Evolutionary conservation across 768 basidiomycete genomes (phyloP).

Genomic region (Leccinum subtestaceum): DNA sequence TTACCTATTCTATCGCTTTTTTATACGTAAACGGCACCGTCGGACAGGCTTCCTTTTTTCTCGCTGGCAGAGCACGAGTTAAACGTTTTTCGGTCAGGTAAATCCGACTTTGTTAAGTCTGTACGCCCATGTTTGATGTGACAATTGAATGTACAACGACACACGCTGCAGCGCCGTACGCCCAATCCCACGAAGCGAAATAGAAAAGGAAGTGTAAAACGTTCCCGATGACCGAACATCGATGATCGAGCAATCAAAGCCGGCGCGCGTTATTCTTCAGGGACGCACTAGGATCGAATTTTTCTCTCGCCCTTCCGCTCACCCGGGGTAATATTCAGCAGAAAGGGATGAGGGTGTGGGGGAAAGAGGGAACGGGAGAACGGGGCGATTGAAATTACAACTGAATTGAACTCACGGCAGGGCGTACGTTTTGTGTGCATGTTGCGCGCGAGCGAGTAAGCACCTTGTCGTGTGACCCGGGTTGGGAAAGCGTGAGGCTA

Average conservation of each 20-base stretch:
- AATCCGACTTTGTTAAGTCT: not conserved
- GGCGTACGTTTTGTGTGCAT: not conserved
- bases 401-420: not conserved
- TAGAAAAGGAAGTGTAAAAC: not conserved
- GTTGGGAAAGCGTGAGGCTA: not conserved
- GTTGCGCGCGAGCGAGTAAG: not conserved
- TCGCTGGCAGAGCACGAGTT: not conserved
- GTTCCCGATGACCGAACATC: not conserved
- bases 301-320: not conserved
- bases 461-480: not conserved
- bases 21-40: not conserved
- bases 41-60: not conserved
- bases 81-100: not conserved
- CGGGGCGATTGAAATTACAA: not conserved
- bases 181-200: not conserved
- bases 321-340: not conserved
- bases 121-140: too few relatives aligned
- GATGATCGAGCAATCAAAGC: not conserved
- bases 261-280: not conserved
- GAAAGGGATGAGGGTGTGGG: not conserved
- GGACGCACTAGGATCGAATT: not conserved
- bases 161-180: not conserved
- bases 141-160: not conserved
- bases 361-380: not conserved
- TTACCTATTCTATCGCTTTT: not conserved